Evolutionary conservation across 2,329 filamentous ascomycete genomes (phyloP).

Genomic region (Tolypocladium endophyticum): DNA sequence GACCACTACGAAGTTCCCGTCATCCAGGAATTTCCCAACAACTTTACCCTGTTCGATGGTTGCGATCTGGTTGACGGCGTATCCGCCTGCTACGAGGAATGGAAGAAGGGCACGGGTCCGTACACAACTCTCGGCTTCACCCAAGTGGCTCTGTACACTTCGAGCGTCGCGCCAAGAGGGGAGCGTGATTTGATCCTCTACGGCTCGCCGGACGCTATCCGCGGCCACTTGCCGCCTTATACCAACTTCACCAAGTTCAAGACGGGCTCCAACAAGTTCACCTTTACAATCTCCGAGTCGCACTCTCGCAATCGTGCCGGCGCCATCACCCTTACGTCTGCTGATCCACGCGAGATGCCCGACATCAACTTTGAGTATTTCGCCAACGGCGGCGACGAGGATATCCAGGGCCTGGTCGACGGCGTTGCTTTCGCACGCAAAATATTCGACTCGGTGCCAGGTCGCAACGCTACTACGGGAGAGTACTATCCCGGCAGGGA

Average conservation of each 20-base stretch:
- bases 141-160: neutral
- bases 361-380: slow-evolving; percentile 50
- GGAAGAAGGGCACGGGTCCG: neutral
- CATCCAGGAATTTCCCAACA: slow-evolving; percentile 16
- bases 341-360: slow-evolving; percentile 53
- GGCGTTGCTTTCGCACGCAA: slow-evolving; percentile 36
- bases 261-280: neutral
- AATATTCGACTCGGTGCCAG: slow-evolving; percentile 15
- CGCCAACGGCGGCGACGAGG: slow-evolving; percentile 34
- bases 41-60: neutral
- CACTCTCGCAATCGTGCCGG: slow-evolving; percentile 46
- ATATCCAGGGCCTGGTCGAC: slow-evolving; percentile 30
- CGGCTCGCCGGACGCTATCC: neutral
- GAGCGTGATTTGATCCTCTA: slow-evolving; percentile 1
- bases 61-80: neutral
- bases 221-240: neutral
- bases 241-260: neutral
- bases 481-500: neutral
- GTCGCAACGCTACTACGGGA: neutral
- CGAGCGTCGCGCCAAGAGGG: neutral
- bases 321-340: slow-evolving; percentile 49
- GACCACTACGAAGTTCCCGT: slow-evolving; percentile 34
- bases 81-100: neutral
- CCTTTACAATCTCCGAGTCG: slow-evolving; percentile 36
- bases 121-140: neutral